Evolutionary conservation across 345 rosid genomes (phyloP).

Genomic region (Hibiscus trionum): DNA sequence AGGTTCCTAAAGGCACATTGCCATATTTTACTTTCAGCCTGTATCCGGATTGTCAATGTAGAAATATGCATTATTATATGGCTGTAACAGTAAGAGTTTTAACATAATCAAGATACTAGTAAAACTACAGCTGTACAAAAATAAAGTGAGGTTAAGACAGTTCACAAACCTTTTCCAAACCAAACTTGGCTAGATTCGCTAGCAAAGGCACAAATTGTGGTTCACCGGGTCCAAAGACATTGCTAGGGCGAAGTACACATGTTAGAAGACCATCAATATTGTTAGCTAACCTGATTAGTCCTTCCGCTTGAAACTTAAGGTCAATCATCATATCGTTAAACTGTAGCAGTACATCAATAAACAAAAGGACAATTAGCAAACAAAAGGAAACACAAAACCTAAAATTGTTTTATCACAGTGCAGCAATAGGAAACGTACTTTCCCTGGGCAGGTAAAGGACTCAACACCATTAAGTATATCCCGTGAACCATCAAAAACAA

Average conservation of each 20-base stretch:
- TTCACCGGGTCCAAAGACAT: constrained; percentile 84
- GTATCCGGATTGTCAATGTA: not conserved
- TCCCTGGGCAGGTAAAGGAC: constrained; percentile 49
- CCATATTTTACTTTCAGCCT: not conserved
- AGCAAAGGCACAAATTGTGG: constrained; percentile 48
- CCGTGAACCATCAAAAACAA: constrained; percentile 69
- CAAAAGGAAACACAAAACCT: not conserved
- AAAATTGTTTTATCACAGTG: not conserved
- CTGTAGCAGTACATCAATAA: constrained; percentile 33
- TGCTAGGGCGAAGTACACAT: constrained; percentile 85
- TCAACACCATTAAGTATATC: constrained; percentile 62
- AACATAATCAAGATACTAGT: not conserved
- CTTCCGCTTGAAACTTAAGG: constrained; percentile 93
- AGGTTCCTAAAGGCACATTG: not conserved
- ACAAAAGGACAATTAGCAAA: constrained; percentile 16
- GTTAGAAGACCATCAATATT: constrained; percentile 72
- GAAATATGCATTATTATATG: not conserved
- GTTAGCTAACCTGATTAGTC: constrained; percentile 60
- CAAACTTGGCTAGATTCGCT: constrained; percentile 57
- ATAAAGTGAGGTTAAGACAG: constrained; percentile 6
- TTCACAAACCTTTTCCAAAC: constrained; percentile 70
- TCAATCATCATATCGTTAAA: constrained; percentile 57
- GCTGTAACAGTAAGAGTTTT: not conserved
- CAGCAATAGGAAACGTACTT: constrained; percentile 31
- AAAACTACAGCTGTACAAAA: not conserved